Evolutionary conservation across 208 protist species (phyloP).

Genomic region (Acanthamoeba royreba): DNA sequence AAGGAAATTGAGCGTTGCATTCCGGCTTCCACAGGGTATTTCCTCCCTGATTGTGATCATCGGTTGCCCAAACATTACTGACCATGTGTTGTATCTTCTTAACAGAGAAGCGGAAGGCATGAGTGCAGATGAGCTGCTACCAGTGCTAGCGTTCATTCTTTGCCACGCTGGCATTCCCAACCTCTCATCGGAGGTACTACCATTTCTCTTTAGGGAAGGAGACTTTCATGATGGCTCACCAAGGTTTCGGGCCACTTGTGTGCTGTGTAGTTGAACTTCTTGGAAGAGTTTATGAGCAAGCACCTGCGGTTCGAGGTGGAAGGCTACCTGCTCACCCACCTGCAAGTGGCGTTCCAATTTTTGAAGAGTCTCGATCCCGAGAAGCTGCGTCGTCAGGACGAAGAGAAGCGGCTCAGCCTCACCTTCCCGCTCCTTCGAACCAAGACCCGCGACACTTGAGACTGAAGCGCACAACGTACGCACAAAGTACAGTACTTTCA

Average conservation of each 20-base stretch:
- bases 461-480: too few relatives aligned
- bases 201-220: too few relatives aligned
- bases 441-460: too few relatives aligned
- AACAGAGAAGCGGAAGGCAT: background rate
- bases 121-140: background rate
- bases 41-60: background rate
- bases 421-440: too few relatives aligned
- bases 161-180: background rate
- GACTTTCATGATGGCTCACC: background rate
- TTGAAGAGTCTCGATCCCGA: background rate
- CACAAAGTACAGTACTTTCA: too few relatives aligned
- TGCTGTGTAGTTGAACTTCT: background rate
- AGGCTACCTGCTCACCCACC: constrained; percentile 6
- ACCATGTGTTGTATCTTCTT: too few relatives aligned
- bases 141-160: background rate
- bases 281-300: constrained; percentile 31
- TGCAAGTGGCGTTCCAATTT: background rate
- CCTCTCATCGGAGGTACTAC: background rate
- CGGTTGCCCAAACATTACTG: background rate
- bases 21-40: background rate
- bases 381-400: background rate
- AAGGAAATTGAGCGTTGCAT: background rate
- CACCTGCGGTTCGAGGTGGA: constrained; percentile 7
- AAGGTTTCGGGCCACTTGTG: background rate
- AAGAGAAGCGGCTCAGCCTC: background rate